These are phyloP conservation scores for Xylariaceae sp. DNA, from an alignment of 2,329 filamentous ascomycete genomes.

Conservation along the genomic window DNA sequence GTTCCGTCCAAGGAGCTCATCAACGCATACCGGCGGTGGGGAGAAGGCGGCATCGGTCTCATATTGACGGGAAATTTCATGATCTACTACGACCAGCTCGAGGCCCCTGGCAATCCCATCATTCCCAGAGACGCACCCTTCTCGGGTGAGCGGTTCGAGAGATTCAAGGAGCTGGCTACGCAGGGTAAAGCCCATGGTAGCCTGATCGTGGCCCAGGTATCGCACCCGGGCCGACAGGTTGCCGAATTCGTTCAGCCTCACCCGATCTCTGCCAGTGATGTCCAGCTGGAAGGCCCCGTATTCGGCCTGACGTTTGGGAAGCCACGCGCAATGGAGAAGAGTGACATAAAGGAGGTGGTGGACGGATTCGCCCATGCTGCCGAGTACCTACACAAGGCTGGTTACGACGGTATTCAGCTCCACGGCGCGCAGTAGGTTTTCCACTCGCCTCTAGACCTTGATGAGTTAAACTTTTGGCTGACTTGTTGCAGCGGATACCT, in stretches of 20 bases:
- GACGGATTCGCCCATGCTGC: constrained; percentile 19
- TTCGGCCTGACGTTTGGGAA: constrained; percentile 40
- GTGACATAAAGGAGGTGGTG: constrained; percentile 20
- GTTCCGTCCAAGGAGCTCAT: constrained; percentile 26
- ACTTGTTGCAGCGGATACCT: constrained; percentile 41
- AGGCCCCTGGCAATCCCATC: constrained; percentile 49
- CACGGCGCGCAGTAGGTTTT: constrained; percentile 52
- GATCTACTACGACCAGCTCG: constrained; percentile 51
- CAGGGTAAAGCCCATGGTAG: constrained; percentile 47
- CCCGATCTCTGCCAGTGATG: constrained; percentile 36
- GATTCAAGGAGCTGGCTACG: constrained; percentile 45
- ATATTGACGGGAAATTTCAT: constrained; percentile 57
- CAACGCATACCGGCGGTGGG: constrained; percentile 53
- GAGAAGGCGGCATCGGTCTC: constrained; percentile 45
- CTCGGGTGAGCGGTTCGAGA: constrained; percentile 48
- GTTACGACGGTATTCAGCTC: constrained; percentile 37
- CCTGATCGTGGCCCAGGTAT: constrained; percentile 54
- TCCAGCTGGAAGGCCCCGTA: constrained; percentile 37
- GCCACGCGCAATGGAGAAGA: constrained; percentile 23
- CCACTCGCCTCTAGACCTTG: constrained; percentile 37
- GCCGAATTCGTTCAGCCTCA: constrained; percentile 28
- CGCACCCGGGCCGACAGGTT: constrained; percentile 56
- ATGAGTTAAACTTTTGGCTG: constrained; percentile 30
- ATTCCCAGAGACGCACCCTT: constrained; percentile 44
- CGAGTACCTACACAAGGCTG: constrained; percentile 21